Base-by-base conservation (phyloP, 805 yeast genomes). In the Myxozyma vanderwaltii region DNA sequence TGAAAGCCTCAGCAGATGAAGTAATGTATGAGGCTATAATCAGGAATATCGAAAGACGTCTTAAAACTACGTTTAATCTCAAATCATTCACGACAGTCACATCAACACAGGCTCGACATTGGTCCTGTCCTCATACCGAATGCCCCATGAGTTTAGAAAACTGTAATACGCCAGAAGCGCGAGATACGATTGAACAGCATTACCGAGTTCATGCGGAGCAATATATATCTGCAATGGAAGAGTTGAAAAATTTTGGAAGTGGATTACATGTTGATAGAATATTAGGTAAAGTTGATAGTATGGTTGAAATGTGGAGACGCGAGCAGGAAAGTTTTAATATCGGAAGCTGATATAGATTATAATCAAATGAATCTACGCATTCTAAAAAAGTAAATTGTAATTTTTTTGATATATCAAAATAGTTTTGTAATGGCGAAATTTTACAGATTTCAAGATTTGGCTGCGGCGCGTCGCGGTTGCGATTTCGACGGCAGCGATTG, bases 111-210 rank as follows among this genome's bases (percentile, higher is more conserved):
- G 27, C 45, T 8, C 10, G 24, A 27, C 47, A 29, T 15, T 62
- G 65, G 65, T 13, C 21, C 5, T 62, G 65, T 29, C 65, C 65
- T 4, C 59, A 63, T 3, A 45, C 47, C n/a, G 59, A 46, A 12
- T 62, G 65, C 39, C 4, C 43, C 8, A 39, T 51, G 51, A 38
- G 26, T 8, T 48, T 60, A 2, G 33, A 46, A n/a, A 50, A 54
- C 17, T 44, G 56, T 6, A 54, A 58, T 27, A 26, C 64, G 5
- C 27, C 49, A 15, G 59, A 50, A 19, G 63, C 59, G 6, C 46
- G 54, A 7, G 59, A 61, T 35, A n/a, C 44, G 4, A 59, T 62
- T 23, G 56, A 59, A 49, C 10, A 48, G 39, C 65, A 62, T 41
- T 62, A 54, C 43, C 33, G 60, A 29, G 54, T 58, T 12, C 65